phyloP scores from a whole-genome alignment of 2,329 filamentous ascomycete genomes.

The Fusarium sp. region DNA sequence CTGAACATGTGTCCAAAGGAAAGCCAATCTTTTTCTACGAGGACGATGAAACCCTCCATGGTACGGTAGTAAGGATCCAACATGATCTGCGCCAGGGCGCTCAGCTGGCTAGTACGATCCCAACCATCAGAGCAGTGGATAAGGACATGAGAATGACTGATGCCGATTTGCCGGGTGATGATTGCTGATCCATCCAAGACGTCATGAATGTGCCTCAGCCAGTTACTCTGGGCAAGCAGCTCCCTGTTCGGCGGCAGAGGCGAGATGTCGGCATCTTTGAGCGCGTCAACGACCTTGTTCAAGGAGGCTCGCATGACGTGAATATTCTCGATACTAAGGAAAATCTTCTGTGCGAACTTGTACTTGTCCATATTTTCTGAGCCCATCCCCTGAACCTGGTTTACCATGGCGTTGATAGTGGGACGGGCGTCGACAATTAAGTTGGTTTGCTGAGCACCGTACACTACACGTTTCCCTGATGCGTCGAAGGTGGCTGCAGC shows the following conservation, averaged over 20 bases:
- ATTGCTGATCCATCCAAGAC: constrained; percentile 88
- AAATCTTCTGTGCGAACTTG: constrained; percentile 90
- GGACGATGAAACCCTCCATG: constrained; percentile 91
- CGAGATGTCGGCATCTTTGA: constrained; percentile 94
- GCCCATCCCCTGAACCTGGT: constrained; percentile 92
- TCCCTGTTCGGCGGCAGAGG: constrained; percentile 87
- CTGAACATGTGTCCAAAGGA: constrained; percentile 99
- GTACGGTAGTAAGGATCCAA: constrained; percentile 97
- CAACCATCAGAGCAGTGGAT: constrained; percentile 99
- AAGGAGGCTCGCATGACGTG: constrained; percentile 97
- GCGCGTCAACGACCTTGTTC: constrained; percentile 86
- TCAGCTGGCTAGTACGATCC: constrained; percentile 97
- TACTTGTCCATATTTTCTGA: constrained; percentile 99
- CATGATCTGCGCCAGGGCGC: constrained; percentile 91
- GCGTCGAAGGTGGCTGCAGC: constrained; percentile 64
- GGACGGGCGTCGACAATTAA: constrained; percentile 96
- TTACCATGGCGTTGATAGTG: constrained; percentile 93
- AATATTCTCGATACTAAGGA: constrained; percentile 97
- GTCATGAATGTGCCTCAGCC: constrained; percentile 90
- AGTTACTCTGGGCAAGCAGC: constrained; percentile 85
- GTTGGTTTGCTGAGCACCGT: constrained; percentile 94
- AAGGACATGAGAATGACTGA: constrained; percentile 93
- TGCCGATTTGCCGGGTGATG: constrained; percentile 89
- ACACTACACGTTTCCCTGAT: constrained; percentile 77
- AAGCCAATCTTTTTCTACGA: constrained; percentile 98